These are phyloP conservation scores for Aspergillus aculeatus DNA, from an alignment of 2,329 filamentous ascomycete species.

Conservation along the genomic window DNA sequence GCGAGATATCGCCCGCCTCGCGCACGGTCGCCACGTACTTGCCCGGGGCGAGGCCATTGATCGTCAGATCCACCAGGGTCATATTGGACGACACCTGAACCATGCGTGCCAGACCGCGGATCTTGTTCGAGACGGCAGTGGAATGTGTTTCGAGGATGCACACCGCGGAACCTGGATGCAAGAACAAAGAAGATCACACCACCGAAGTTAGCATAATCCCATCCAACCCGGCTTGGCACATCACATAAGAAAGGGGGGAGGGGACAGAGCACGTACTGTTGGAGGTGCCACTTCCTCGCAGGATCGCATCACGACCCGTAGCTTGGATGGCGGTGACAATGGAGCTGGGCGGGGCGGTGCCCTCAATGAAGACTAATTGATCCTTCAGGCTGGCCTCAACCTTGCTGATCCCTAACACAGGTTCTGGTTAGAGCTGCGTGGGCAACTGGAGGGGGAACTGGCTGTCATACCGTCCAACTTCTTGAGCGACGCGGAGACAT, in stretches of 20 bases:
- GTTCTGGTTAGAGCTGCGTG: background rate
- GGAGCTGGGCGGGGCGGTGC: slow-evolving; percentile 82
- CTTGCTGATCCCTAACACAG: slow-evolving; percentile 67
- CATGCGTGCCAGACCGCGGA: slow-evolving; percentile 87
- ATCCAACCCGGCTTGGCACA: background rate
- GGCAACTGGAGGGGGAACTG: background rate
- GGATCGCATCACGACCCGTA: slow-evolving; percentile 89
- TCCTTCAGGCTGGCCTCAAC: slow-evolving; percentile 79
- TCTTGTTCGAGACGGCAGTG: slow-evolving; percentile 59
- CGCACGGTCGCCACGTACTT: slow-evolving; percentile 82
- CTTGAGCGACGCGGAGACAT: slow-evolving; percentile 75
- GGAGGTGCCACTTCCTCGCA: slow-evolving; percentile 81
- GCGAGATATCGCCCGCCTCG: slow-evolving; percentile 80
- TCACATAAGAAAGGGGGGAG: background rate
- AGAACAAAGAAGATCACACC: slow-evolving; percentile 2
- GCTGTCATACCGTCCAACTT: slow-evolving; percentile 61
- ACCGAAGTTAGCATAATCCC: background rate
- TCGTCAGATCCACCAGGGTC: slow-evolving; percentile 83
- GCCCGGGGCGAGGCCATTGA: slow-evolving; percentile 77
- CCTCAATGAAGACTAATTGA: slow-evolving; percentile 80
- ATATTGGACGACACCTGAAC: slow-evolving; percentile 78
- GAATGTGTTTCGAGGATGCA: slow-evolving; percentile 91
- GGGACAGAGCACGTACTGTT: slow-evolving; percentile 59
- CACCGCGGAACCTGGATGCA: slow-evolving; percentile 55
- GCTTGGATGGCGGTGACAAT: slow-evolving; percentile 86